These are phyloP conservation scores for Pleodorina starrii DNA, from an alignment of 139 green algal species.

Conservation along the genomic window DNA sequence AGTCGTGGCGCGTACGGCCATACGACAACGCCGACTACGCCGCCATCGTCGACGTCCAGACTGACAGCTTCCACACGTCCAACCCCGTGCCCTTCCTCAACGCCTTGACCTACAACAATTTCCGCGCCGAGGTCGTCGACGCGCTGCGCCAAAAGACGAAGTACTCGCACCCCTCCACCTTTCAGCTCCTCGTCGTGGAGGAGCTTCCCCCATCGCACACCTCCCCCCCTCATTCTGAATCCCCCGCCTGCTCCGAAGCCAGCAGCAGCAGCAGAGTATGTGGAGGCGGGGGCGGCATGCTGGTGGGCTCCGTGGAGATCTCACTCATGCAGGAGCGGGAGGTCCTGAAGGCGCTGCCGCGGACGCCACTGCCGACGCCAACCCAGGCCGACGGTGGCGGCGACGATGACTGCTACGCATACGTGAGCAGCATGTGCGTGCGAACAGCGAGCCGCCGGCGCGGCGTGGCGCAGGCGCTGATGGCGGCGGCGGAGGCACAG, in stretches of 20 bases:
- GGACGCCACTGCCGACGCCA: no score
- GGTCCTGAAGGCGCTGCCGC: conserved; percentile 49
- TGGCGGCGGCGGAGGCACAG: conserved; percentile 54
- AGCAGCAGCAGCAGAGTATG: conserved; percentile 2
- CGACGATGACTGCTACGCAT: conserved; percentile 41
- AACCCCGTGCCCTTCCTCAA: conserved; percentile 21
- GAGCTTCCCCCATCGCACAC: no score
- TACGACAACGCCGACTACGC: conserved; percentile 34
- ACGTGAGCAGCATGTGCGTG: conserved; percentile 71
- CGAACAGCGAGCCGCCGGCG: conserved; percentile 9
- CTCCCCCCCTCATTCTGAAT: no score
- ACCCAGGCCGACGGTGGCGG: no score
- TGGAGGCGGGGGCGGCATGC: not conserved
- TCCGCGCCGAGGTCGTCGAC: conserved; percentile 44
- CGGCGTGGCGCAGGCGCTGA: conserved; percentile 52
- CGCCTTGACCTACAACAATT: conserved; percentile 13
- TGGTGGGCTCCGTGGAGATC: conserved; percentile 67
- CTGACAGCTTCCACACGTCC: conserved; percentile 30
- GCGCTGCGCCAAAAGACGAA: conserved; percentile 32
- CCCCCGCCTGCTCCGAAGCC: no score
- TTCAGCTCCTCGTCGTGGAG: conserved; percentile 39
- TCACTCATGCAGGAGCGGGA: conserved; percentile 43
- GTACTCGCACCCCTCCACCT: not conserved
- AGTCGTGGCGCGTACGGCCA: conserved; percentile 32
- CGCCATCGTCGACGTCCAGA: conserved; percentile 26